Evolutionary conservation across 2,329 filamentous ascomycete genomes (phyloP).

Genomic region (Apiospora malaysiana): DNA sequence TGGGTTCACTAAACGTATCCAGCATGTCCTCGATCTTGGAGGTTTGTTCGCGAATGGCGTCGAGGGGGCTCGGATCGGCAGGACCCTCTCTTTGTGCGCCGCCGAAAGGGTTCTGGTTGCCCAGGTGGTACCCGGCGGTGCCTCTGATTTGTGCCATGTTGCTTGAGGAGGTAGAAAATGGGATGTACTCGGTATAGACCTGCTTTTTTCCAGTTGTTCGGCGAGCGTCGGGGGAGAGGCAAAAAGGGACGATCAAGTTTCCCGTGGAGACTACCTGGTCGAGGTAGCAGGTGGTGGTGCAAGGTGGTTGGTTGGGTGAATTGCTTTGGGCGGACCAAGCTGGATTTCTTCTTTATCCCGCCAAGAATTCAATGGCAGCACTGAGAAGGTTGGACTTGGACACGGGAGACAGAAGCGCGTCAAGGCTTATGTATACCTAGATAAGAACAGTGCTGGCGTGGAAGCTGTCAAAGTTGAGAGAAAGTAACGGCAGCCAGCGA

Average conservation of each 20-base stretch:
- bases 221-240: not conserved
- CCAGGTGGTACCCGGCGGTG: constrained; percentile 83
- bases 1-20: constrained; percentile 84
- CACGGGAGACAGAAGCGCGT: not conserved
- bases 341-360: not conserved
- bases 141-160: constrained; percentile 60
- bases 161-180: not conserved
- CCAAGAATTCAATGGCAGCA: not conserved
- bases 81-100: constrained; percentile 65
- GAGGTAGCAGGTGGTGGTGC: not conserved
- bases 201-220: constrained; percentile 11
- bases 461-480: constrained; percentile 11
- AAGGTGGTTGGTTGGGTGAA: not conserved
- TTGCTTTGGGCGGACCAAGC: not conserved
- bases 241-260: not conserved
- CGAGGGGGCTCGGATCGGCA: constrained; percentile 77
- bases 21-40: constrained; percentile 97
- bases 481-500: constrained; percentile 17
- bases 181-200: not conserved
- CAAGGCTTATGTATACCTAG: not conserved
- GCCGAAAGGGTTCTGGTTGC: constrained; percentile 74
- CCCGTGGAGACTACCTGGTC: not conserved
- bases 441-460: not conserved
- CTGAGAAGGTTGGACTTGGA: not conserved
- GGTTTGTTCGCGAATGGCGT: constrained; percentile 90